Base-by-base conservation (phyloP, 805 yeast genomes). In the Candida tammaniensis region DNA sequence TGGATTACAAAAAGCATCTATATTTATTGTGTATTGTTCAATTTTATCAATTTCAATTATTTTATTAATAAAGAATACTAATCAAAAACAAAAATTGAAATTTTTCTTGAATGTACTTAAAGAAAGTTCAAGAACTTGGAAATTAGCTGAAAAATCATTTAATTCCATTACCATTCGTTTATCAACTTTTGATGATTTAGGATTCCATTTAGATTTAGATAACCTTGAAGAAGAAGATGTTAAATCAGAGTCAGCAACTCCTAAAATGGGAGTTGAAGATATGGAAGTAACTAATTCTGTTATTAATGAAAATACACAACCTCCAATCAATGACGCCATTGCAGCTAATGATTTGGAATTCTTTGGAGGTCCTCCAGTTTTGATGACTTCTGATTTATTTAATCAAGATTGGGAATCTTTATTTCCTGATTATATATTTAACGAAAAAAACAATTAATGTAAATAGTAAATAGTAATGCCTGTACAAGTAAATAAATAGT, bases 361-460 rank as follows among this genome's bases (percentile, higher is more conserved):
- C 42, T 64, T 72, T 42, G 76, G 77, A 3, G 76, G 77, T 2
- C 77, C 76, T 0, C 76, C 76, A 5, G 65, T 72, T 12, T 62
- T 71, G 35, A 70, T 72, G 76, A 70, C 74, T 2, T 66, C 75
- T 2, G 74, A 68, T 36, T 56, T 68, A 48, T 61, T 65, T 38
- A 59, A 63, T 35, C 70, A 67, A 42, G 74, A 68, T 41, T 72
- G 76, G 77, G 76, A 68, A 38, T 57, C 70, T 0, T 55, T 72
- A 36, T 71, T 72, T 44, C 76, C 75, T 1, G 75, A 69, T 45
- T 67, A 66, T 33, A 56, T 61, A 28, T 61, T 66, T 43, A 57
- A 55, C 20, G 47, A 43, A n/a, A 43, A 38, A 31, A 37, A 34
- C 17, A 9, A 22, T 17, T 25, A 24, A 24, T 15, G 16, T 15